Evolutionary conservation across 768 basidiomycete species (phyloP), one percentile per base, ranked within the genome.

Genomic region (Kwoniella botswanensis): DNA sequence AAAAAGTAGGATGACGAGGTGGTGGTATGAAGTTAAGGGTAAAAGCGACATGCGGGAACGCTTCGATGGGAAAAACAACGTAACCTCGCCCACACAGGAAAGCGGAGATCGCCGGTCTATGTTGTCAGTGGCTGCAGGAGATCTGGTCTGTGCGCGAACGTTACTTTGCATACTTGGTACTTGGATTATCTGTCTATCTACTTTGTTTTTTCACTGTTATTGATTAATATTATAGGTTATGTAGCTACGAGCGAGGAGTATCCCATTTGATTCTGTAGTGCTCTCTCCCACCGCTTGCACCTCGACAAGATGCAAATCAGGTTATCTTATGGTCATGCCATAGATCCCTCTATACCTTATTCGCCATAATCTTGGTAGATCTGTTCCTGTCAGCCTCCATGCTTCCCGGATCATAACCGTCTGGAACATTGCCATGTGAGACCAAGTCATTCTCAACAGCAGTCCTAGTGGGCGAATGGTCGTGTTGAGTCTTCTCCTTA

Each of bases 331-430:
- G 35, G 35, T 35, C 35, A 35, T 18, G 12, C 46, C 46, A 15
- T 50, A 50, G 1, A 7, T 55, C 54, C 24, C 13, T n/a, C 21
- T 61, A 61, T 7, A 61, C 35, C 18, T 43, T 44, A 22, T 61
- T 61, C n/a, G 59, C 59, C 59, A 44, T 44, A 15, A 61, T 61
- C 42, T 61, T 61, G 22, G 17, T 61, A 18, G 59, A 43, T 22
- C 43, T 61, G 15, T 22, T 26, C 42, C 17, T 59, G 41, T 21
- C 42, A 18, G 7, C 59, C 18, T 61, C 59, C 59, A 43, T 61
- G 43, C 59, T 61, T 61, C 59, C 59, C 15, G 59, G 59, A 61
- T 61, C 59, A 43, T 61, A 61, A 18, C 59, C 59, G 11, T 61
- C 43, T 18, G 59, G 13, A n/a, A 61, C 22, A 58, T 10, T 13